Base-by-base conservation (phyloP, 805 yeast species). In the Suhomyces prunicola region DNA sequence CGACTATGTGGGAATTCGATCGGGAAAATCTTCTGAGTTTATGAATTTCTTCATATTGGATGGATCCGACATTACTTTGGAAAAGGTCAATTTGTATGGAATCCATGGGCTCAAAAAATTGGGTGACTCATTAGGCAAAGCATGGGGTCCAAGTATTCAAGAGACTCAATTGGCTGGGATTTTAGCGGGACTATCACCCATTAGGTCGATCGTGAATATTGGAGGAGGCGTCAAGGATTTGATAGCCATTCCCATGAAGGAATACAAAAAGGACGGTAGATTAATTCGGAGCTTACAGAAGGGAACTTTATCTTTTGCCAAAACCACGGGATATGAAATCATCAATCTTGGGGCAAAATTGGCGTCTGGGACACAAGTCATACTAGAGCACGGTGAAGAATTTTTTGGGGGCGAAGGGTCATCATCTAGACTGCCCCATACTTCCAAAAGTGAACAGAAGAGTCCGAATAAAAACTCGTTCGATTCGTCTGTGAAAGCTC, bases 61-160 rank as follows among this genome's bases (percentile, higher is more conserved):
- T 62, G 97, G 91, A 40, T 88, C 97, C 0, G 84, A 81, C 40
- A 80, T 94, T 64, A 75, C 78, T 0, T 71, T 94, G 56, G 81
- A 82, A 54, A 79, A 81, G 15, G 79, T 85, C 1, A 79, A 79
- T 1, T 63, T 92, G 3, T 84, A 87, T 69, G 99, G 98, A 0
- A 69, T 90, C 0, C 74, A 84, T 15, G 97, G 98, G 0, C 82
- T 87, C 60, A 80, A 85, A 0, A 79, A 80, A 33, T 64, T 94
- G 12, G 80, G 83, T 6, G 62, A 64, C 12, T 65, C 78, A 13
- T 73, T 94, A 40, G 84, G 84, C 53, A 82, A 79, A n/a, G 73
- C 81, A 6, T 94, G 97, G 97, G 81, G 86, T 64, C 97, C 97
- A 0, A 96, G 91, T 66, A 88, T 93, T 54, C 84, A 85, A 44